Conservation (phyloP, 352 stramenopile genomes). For the Phytophthora constricta region DNA sequence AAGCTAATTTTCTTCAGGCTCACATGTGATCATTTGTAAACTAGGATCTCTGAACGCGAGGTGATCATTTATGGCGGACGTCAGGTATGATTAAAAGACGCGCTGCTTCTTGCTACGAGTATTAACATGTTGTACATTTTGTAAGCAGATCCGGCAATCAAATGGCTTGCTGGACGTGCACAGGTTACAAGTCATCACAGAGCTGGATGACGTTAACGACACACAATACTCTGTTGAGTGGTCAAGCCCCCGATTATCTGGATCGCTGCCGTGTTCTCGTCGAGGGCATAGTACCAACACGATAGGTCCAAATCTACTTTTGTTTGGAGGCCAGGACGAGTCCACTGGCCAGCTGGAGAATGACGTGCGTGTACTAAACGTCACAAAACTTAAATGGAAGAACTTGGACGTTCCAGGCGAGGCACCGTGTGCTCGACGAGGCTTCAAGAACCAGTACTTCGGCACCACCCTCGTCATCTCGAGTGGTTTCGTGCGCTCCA, state of each 20-base stretch:
- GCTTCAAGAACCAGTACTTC: slow-evolving; percentile 86
- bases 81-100: slow-evolving; percentile 50
- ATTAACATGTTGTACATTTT: neutral
- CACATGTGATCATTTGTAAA: too few relatives aligned
- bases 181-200: slow-evolving; percentile 32
- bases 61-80: slow-evolving; percentile 72
- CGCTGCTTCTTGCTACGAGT: neutral
- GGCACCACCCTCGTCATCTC: slow-evolving; percentile 75
- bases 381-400: slow-evolving; percentile 42
- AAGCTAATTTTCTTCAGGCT: too few relatives aligned
- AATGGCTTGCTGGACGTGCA: slow-evolving; percentile 66
- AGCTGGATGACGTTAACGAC: slow-evolving; percentile 16
- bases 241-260: slow-evolving; percentile 40
- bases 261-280: slow-evolving; percentile 47
- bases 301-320: slow-evolving; percentile 61
- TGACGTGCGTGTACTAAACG: slow-evolving; percentile 57
- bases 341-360: slow-evolving; percentile 53
- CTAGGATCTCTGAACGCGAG: slow-evolving; percentile 46
- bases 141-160: slow-evolving; percentile 61
- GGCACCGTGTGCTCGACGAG: slow-evolving; percentile 58
- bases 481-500: slow-evolving; percentile 69
- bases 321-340: slow-evolving; percentile 71
- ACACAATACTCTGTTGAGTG: slow-evolving; percentile 41
- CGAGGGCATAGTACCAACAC: slow-evolving; percentile 68
- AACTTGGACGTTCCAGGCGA: slow-evolving; percentile 39